Conservation (phyloP, 352 stramenopile genomes). For the Pythium scleroteichum region DNA sequence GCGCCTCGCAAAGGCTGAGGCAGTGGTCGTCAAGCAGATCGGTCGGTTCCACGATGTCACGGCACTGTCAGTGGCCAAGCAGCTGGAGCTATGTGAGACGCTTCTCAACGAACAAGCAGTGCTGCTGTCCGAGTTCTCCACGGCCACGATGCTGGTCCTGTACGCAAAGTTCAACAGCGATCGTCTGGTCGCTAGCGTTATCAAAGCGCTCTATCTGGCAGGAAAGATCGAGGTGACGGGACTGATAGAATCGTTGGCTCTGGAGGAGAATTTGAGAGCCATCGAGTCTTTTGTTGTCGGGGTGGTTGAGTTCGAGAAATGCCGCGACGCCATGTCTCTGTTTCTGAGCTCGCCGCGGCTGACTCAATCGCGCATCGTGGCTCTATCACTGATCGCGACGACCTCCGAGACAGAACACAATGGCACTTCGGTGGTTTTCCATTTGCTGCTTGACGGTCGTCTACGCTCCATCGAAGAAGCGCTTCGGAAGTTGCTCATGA, state of each 20-base stretch:
- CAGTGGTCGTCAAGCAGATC: constrained; percentile 48
- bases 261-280: constrained; percentile 23
- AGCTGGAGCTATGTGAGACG: constrained; percentile 42
- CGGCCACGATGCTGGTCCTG: constrained; percentile 47
- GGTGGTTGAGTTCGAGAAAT: constrained; percentile 36
- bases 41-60: constrained; percentile 60
- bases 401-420: background rate
- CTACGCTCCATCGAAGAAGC: constrained; percentile 40
- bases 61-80: constrained; percentile 29
- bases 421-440: constrained; percentile 34
- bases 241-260: constrained; percentile 46
- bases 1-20: constrained; percentile 25
- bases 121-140: constrained; percentile 53
- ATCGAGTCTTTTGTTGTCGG: constrained; percentile 46
- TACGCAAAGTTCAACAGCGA: constrained; percentile 59
- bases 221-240: constrained; percentile 48
- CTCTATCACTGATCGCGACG: background rate
- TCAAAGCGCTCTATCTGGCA: constrained; percentile 36
- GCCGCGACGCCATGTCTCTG: constrained; percentile 38
- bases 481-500: constrained; percentile 44
- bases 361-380: constrained; percentile 30
- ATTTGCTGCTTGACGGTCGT: constrained; percentile 48
- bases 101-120: constrained; percentile 33
- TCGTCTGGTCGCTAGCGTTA: constrained; percentile 38
- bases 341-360: constrained; percentile 43